Base-by-base conservation (phyloP, 139 green algal species). In the Marvania coccoides region DNA sequence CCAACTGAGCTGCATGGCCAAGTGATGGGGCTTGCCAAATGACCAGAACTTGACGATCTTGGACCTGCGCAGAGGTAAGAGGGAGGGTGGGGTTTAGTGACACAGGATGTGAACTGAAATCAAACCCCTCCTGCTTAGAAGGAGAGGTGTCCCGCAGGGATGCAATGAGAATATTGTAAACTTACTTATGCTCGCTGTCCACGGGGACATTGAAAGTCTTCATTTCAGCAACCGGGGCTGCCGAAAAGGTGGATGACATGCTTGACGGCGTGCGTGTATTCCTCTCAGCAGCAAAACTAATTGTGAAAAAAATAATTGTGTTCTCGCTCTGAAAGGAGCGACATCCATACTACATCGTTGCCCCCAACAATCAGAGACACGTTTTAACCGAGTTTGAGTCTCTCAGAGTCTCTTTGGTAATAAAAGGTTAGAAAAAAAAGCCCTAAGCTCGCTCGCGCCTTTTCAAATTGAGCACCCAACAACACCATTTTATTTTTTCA, bases 1-100 rank as follows among this genome's bases (percentile, higher is more conserved):
- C 91, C 91, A 96, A 0, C 81, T 89, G 0, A 95, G 62, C 51
- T 95, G 88, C 65, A 92, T 91, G 9, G 81, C 63, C 4, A 63
- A 45, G 63, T 88, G 85, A 69, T 93, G 86, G 31, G 83, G 81
- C 35, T 47, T 7, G n/a, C 8, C 13, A 15, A 57, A 72, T 12
- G 6, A 45, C 56, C 65, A 75, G 13, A 65, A 46, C 47, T 65
- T 74, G 24, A 74, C 30, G 6, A 78, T 58, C 42, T 69, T 70
- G 26, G 35, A 64, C 31, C 45, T 58, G 47, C 36, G 56, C 2
- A 40, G 24, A 51, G 23, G 34, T 7, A 51, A 19, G 42, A 28
- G 19, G 42, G 19, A 10, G 6, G 3, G 12, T 3, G 37, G 57
- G 8, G 4, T 4, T 5, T 9, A 63, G 28, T 3, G 5, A 54